Conservation (phyloP, 192 early-diverging fungal species). For the Paraglomus brasilianum region DNA sequence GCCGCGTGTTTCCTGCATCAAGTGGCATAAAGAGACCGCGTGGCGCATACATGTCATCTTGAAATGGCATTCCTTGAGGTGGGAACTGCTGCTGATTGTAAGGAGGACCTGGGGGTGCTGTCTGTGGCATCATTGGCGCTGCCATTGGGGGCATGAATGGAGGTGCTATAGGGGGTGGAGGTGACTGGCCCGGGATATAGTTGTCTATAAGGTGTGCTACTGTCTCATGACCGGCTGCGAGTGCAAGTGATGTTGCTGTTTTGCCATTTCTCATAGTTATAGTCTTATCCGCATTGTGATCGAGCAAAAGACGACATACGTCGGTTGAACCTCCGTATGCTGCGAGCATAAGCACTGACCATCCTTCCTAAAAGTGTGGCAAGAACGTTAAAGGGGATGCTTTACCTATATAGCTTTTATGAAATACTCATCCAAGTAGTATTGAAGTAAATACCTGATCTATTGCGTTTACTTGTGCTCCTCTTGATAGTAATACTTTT, state of each 20-base stretch:
- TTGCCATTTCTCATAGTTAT: conserved; percentile 41
- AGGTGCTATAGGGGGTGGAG: not conserved
- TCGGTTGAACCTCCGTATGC: conserved; percentile 38
- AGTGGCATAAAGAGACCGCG: conserved; percentile 25
- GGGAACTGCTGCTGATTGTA: not conserved
- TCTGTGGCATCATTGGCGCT: too few relatives aligned
- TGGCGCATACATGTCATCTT: not conserved
- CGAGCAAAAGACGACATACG: conserved; percentile 37
- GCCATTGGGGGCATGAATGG: too few relatives aligned
- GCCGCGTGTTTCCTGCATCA: not conserved
- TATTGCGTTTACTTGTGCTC: conserved; percentile 34
- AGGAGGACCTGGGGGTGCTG: too few relatives aligned
- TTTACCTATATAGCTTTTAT: not conserved
- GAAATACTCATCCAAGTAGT: not conserved
- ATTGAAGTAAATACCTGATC: conserved; percentile 29
- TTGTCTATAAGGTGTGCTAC: conserved; percentile 38
- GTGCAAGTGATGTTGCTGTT: conserved; percentile 37
- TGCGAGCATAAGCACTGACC: conserved; percentile 46
- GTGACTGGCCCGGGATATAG: conserved; percentile 9
- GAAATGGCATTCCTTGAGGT: not conserved
- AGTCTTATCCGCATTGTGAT: conserved; percentile 37
- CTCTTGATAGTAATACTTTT: conserved; percentile 35
- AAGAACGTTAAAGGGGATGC: not conserved
- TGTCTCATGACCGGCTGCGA: conserved; percentile 36
- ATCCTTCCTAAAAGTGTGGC: conserved; percentile 32